A percentile compares a stretch with the other conserved stretches of the same genome.
Conservation (phyloP, 1,284 basidiomycete species). For the Ceratobasidium papillatum region DNA sequence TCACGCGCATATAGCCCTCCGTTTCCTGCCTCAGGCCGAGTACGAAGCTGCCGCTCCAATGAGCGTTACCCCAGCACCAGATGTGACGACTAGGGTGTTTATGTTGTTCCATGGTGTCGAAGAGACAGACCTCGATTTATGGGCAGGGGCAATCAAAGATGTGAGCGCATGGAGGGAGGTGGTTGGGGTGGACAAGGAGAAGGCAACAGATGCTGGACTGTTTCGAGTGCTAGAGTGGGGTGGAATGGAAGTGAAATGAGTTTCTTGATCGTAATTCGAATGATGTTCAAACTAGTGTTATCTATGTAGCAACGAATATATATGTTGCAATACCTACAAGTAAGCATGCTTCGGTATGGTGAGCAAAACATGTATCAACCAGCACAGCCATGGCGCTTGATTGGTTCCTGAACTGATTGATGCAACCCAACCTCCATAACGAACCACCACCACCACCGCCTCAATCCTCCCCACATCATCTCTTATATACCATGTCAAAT, state of each 20-base stretch:
- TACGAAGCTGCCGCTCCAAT: conserved; percentile 56
- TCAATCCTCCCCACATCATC: background rate
- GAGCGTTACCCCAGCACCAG: conserved; percentile 54
- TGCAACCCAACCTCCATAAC: background rate
- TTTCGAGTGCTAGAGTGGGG: conserved; percentile 56
- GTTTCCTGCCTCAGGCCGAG: conserved; percentile 57
- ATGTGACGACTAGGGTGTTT: conserved; percentile 58
- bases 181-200: conserved; percentile 48
- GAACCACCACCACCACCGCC: background rate
- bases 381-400: no score
- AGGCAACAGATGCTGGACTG: conserved; percentile 45
- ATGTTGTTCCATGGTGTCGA: conserved; percentile 59
- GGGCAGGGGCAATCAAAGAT: conserved; percentile 45
- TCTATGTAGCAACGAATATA: no score
- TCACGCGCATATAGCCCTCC: conserved; percentile 56
- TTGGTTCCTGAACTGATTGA: conserved; percentile 42
- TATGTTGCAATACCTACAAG: no score
- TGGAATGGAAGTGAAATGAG: conserved; percentile 52
- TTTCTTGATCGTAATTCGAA: background rate
- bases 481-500: background rate
- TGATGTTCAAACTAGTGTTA: conserved; percentile 42
- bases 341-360: no score
- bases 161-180: conserved; percentile 45
- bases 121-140: conserved; percentile 46
- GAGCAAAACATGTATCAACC: no score